These are phyloP conservation scores for Gliomastix tumulicola DNA, from an alignment of 2,329 filamentous ascomycete species.

Conservation along the genomic window DNA sequence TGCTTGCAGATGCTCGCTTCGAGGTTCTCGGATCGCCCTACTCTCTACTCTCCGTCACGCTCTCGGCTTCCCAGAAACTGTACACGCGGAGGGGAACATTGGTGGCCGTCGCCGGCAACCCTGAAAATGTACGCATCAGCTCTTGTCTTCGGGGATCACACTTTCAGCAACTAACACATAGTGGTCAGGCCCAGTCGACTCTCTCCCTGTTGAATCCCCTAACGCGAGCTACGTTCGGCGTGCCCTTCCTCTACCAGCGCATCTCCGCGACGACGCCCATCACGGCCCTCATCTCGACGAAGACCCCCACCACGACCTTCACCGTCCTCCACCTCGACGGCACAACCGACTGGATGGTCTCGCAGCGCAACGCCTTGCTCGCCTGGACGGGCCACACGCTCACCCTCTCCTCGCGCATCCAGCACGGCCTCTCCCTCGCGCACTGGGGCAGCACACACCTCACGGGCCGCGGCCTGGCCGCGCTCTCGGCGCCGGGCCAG, in stretches of 20 bases:
- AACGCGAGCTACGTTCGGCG: conserved; percentile 69
- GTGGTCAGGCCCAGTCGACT: conserved; percentile 70
- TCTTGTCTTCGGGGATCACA: neutral
- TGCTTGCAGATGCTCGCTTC: conserved; percentile 73
- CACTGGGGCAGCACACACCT: conserved; percentile 90
- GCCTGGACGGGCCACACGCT: conserved; percentile 95
- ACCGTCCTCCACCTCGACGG: conserved; percentile 86
- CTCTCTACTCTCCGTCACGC: conserved; percentile 85
- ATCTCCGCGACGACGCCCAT: conserved; percentile 83
- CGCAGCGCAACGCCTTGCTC: conserved; percentile 80
- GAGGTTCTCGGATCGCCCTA: conserved; percentile 89
- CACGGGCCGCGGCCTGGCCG: conserved; percentile 81
- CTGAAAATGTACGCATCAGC: conserved; percentile 65
- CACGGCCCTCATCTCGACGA: conserved; percentile 82
- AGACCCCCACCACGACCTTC: conserved; percentile 80
- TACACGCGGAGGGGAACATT: conserved; percentile 90
- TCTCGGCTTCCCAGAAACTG: conserved; percentile 88
- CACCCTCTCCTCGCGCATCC: conserved; percentile 66
- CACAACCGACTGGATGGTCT: conserved; percentile 84
- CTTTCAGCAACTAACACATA: conserved; percentile 3
- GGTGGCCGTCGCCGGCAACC: conserved; percentile 81
- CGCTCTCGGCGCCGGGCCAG: conserved; percentile 79
- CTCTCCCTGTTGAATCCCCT: conserved; percentile 82
- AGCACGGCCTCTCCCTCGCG: conserved; percentile 66
- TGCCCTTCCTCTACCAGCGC: conserved; percentile 92